Percentiles rank a stretch among this genome's conserved stretches.
These are phyloP conservation scores for Fraxinus platypoda DNA, from an alignment of 305 asterid species.

Conservation along the genomic window DNA sequence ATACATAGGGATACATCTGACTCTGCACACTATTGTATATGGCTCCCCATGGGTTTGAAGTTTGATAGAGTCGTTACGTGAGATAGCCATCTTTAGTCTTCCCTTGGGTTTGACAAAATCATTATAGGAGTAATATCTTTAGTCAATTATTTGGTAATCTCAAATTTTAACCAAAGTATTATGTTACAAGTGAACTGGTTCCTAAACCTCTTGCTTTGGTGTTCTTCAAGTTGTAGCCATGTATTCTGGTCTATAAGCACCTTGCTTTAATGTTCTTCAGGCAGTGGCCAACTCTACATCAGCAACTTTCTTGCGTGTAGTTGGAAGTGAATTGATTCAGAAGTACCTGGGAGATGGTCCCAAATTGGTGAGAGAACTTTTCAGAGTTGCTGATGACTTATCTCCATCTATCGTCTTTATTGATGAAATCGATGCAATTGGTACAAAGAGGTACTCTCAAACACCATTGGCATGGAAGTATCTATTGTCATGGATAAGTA, in stretches of 20 bases:
- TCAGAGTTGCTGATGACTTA: slow-evolving; percentile 91
- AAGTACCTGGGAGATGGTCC: slow-evolving; percentile 96
- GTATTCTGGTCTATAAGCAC: neutral
- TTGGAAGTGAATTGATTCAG: slow-evolving; percentile 88
- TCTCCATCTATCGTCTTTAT: slow-evolving; percentile 91
- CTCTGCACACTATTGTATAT: neutral
- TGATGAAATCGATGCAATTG: slow-evolving; percentile 93
- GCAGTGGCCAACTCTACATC: slow-evolving; percentile 96
- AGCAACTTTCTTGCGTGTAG: slow-evolving; percentile 93
- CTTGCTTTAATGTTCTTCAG: slow-evolving; percentile 41
- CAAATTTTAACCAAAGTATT: neutral
- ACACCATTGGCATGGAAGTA: slow-evolving; percentile 1
- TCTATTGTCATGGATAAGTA: neutral
- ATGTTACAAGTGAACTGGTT: neutral
- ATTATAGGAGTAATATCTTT: neutral
- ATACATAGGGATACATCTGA: neutral
- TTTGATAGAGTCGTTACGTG: neutral
- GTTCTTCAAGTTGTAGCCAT: neutral
- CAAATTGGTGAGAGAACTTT: slow-evolving; percentile 85
- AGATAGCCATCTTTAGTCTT: neutral
- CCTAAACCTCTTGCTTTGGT: neutral
- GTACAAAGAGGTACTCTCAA: slow-evolving; percentile 72
- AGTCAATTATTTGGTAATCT: neutral
- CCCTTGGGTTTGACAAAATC: neutral
- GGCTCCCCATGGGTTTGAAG: neutral